Evolutionary conservation across 2,329 filamentous ascomycete genomes (phyloP), one percentile per base, ranked within the genome.

Genomic region (Paecilomyces variotii): DNA sequence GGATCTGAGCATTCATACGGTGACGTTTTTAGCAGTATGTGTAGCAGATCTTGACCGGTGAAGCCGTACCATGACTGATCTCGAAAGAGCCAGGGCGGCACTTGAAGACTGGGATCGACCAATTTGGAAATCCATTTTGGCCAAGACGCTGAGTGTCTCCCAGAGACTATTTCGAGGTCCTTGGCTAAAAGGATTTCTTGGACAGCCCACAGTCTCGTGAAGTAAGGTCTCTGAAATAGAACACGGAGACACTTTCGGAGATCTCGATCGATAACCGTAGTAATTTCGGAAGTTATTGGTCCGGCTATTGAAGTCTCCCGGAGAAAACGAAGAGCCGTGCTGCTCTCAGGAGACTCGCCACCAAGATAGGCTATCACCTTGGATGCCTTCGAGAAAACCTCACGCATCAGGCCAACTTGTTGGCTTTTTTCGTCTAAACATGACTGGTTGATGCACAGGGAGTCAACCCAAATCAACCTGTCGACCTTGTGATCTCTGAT

Each of bases 371-470:
- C 35, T 4, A 39, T 14, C 11, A 57, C 28, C 25, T 53, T 53
- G 9, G 49, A 32, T 9, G 56, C 56, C 26, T 39, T 53, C n/a
- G 26, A 24, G 45, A 27, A 53, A 7, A 53, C 35, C n/a, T 57
- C 45, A n/a, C 30, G n/a, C 3, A 57, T 57, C 1, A 52, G 26
- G 9, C 27, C 27, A 25, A 53, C 45, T 53, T 57, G 49, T 2
- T 53, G 7, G 2, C 14, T 32, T 39, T 53, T 57, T 14, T 57
- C 56, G 12, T 53, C 14, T 19, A 34, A 2, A 39, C 50, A 25
- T 32, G 32, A 14, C 34, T 57, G 56, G n/a, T 57, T 57, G 27
- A 57, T 53, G n/a, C 56, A 57, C 4, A 57, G 10, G 27, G 27
- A 19, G 30, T 57, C 39, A 9, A 57, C 49, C 56, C 56, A 57